Evolutionary conservation across 2,329 filamentous ascomycete genomes (phyloP).

Genomic region (Xylaria sp.): DNA sequence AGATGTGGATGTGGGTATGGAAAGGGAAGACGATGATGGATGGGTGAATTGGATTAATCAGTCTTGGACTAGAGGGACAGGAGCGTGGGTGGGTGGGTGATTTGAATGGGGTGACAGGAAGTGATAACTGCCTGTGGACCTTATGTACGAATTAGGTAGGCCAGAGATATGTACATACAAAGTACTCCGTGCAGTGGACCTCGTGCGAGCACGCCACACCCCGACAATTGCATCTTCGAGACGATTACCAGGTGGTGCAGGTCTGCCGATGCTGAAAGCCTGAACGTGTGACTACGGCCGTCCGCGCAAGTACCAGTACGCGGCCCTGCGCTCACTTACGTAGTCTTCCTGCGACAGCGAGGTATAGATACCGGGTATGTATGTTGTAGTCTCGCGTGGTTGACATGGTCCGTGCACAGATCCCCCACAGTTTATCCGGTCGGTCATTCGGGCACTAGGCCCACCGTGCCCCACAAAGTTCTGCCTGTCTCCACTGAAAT

Average conservation of each 20-base stretch:
- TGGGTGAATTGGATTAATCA: conserved; percentile 11
- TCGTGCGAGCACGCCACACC: not conserved
- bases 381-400: no score
- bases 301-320: not conserved
- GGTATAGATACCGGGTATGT: not conserved
- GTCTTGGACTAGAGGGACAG: conserved; percentile 7
- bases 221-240: not conserved
- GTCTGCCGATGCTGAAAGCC: not conserved
- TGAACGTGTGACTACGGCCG: no score
- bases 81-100: conserved; percentile 6
- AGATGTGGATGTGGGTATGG: not conserved
- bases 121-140: not conserved
- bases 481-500: conserved; percentile 6
- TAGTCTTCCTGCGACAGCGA: not conserved
- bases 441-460: not conserved
- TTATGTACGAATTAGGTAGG: not conserved
- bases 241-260: not conserved
- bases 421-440: not conserved
- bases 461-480: not conserved
- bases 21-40: not conserved
- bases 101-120: conserved; percentile 5
- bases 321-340: not conserved
- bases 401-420: not conserved
- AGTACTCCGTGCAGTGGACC: no score
- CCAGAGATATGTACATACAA: not conserved